phyloP scores from a whole-genome alignment of 1,284 basidiomycete genomes.

The Cryptococcus wingfieldii region DNA sequence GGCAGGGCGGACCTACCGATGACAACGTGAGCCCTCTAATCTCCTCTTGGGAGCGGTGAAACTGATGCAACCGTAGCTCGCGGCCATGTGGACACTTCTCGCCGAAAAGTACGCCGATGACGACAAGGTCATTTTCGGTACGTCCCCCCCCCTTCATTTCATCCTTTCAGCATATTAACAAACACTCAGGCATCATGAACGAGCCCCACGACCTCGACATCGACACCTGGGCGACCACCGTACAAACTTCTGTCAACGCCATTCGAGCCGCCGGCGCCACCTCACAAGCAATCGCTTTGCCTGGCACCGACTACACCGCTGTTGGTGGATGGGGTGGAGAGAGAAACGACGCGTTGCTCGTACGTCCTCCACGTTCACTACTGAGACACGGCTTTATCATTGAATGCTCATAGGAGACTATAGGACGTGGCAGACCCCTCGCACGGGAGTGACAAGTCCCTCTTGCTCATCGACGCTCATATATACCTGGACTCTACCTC shows the following conservation, averaged over 20 bases:
- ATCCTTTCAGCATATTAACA: too few relatives aligned
- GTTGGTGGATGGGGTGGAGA: constrained; percentile 44
- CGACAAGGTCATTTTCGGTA: constrained; percentile 54
- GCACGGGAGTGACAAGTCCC: constrained; percentile 48
- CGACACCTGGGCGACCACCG: constrained; percentile 24
- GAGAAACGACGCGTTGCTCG: constrained; percentile 44
- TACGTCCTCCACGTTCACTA: constrained; percentile 15
- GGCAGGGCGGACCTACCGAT: constrained; percentile 58
- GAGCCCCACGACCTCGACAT: constrained; percentile 47
- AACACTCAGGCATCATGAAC: constrained; percentile 32
- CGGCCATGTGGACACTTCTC: constrained; percentile 57
- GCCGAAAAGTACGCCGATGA: constrained; percentile 55
- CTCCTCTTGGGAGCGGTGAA: too few relatives aligned
- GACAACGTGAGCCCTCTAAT: constrained; percentile 29
- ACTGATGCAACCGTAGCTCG: constrained; percentile 47
- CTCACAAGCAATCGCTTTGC: constrained; percentile 39
- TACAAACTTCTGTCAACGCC: constrained; percentile 43
- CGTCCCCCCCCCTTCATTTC: too few relatives aligned
- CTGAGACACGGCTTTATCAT: not conserved
- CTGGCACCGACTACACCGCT: constrained; percentile 40
- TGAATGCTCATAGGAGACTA: not conserved
- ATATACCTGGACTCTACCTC: constrained; percentile 62
- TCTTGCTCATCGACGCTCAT: constrained; percentile 61
- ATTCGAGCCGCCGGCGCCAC: constrained; percentile 45
- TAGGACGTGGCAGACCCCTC: constrained; percentile 56